These are phyloP conservation scores for Phialophora macrospora DNA, from an alignment of 2,329 filamentous ascomycete species.

Conservation along the genomic window DNA sequence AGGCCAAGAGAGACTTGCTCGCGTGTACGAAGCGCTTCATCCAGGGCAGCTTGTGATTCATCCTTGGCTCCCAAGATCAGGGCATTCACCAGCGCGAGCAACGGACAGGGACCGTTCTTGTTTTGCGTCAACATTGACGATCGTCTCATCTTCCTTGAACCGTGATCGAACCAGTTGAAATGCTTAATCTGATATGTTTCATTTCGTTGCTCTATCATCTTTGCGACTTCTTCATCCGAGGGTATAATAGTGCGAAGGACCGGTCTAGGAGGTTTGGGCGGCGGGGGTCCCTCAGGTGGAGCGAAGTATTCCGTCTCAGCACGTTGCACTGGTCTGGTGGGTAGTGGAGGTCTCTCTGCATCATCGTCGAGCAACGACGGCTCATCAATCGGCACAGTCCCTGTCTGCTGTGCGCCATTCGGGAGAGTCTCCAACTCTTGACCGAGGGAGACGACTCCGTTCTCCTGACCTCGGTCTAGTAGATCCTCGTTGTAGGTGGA, in stretches of 20 bases:
- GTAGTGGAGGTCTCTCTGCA: slow-evolving; percentile 33
- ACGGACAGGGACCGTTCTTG: slow-evolving; percentile 88
- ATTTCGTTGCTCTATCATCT: slow-evolving; percentile 54
- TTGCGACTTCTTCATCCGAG: slow-evolving; percentile 43
- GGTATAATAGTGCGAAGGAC: slow-evolving; percentile 27
- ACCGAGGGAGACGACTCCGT: slow-evolving; percentile 27
- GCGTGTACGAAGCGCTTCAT: slow-evolving; percentile 75
- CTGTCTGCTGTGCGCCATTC: slow-evolving; percentile 17
- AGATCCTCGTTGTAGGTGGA: slow-evolving; percentile 33
- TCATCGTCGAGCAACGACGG: slow-evolving; percentile 36
- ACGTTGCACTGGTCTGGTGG: slow-evolving; percentile 19
- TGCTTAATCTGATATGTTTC: slow-evolving; percentile 95
- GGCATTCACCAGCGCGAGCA: slow-evolving; percentile 92
- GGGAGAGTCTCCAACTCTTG: slow-evolving; percentile 31
- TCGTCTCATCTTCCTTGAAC: slow-evolving; percentile 66
- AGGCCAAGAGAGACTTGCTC: slow-evolving; percentile 88
- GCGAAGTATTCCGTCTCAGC: slow-evolving; percentile 27
- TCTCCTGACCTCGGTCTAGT: slow-evolving; percentile 33
- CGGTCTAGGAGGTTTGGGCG: slow-evolving; percentile 31
- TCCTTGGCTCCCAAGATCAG: slow-evolving; percentile 80
- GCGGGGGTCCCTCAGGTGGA: slow-evolving; percentile 30
- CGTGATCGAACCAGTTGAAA: slow-evolving; percentile 78
- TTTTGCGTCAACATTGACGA: slow-evolving; percentile 93
- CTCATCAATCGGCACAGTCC: slow-evolving; percentile 20
- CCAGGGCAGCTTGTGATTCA: slow-evolving; percentile 69